Percentiles rank a stretch among this genome's conserved stretches.
Evolutionary conservation across 2,329 filamentous ascomycete species (phyloP).

Genomic region (Davidsoniella eucalypti): DNA sequence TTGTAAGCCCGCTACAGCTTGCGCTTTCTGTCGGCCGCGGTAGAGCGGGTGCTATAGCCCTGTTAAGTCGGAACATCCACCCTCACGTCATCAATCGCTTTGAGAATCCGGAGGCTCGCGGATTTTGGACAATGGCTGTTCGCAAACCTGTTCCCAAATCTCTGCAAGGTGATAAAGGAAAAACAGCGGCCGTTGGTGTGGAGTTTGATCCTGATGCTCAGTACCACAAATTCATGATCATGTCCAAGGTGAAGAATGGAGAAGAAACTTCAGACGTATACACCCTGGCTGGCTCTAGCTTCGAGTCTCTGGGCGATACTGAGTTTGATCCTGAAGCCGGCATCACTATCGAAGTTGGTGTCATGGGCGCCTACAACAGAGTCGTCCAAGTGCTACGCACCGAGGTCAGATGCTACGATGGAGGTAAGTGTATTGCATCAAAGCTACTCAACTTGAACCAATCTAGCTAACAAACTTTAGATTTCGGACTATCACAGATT

Average conservation of each 20-base stretch:
- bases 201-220: slow-evolving; percentile 40
- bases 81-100: slow-evolving; percentile 54
- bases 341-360: slow-evolving; percentile 69
- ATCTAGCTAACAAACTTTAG: slow-evolving; percentile 26
- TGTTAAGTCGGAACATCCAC: slow-evolving; percentile 63
- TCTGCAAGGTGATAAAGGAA: slow-evolving; percentile 28
- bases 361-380: slow-evolving; percentile 61
- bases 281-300: slow-evolving; percentile 51
- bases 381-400: slow-evolving; percentile 77
- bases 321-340: slow-evolving; percentile 89
- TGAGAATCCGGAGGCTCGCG: slow-evolving; percentile 54
- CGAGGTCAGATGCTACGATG: slow-evolving; percentile 81
- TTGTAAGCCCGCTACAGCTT: slow-evolving; percentile 29
- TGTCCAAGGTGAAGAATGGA: slow-evolving; percentile 55
- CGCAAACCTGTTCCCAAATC: slow-evolving; percentile 50
- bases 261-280: slow-evolving; percentile 69
- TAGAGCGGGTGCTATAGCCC: slow-evolving; percentile 51
- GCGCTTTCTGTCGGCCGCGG: slow-evolving; percentile 46
- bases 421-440: slow-evolving; percentile 39
- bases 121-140: slow-evolving; percentile 66
- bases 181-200: slow-evolving; percentile 31
- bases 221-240: slow-evolving; percentile 67
- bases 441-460: neutral
- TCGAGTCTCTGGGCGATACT: slow-evolving; percentile 61
- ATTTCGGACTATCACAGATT: slow-evolving; percentile 78